Evolutionary conservation across 805 yeast species (phyloP).

Genomic region (Saccharomycopsis sp.): DNA sequence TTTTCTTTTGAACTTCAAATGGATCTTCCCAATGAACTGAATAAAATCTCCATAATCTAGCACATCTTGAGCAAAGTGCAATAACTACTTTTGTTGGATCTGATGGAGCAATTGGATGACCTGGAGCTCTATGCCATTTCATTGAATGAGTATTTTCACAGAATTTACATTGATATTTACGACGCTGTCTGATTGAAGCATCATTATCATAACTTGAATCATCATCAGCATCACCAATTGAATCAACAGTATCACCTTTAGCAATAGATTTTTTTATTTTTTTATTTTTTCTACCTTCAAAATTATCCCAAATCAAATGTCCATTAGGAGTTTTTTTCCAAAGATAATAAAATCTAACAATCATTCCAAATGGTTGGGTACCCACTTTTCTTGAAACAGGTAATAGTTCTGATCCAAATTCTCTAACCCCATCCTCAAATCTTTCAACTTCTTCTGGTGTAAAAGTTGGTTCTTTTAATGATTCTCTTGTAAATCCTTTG

Average conservation of each 20-base stretch:
- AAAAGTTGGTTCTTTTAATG: slow-evolving; percentile 71
- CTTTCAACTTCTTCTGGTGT: slow-evolving; percentile 46
- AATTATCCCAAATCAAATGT: slow-evolving; percentile 71
- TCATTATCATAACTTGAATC: slow-evolving; percentile 60
- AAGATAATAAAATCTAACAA: slow-evolving; percentile 77
- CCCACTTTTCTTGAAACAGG: slow-evolving; percentile 64
- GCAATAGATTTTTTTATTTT: slow-evolving; percentile 26
- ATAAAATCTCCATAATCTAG: slow-evolving; percentile 83
- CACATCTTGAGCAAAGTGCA: slow-evolving; percentile 81
- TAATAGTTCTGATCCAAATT: slow-evolving; percentile 68
- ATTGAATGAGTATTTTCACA: slow-evolving; percentile 48
- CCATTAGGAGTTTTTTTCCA: slow-evolving; percentile 88
- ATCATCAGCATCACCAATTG: slow-evolving; percentile 45
- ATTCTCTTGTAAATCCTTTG: slow-evolving; percentile 39
- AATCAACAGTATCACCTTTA: slow-evolving; percentile 18
- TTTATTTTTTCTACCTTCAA: slow-evolving; percentile 58
- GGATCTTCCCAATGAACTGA: slow-evolving; percentile 85
- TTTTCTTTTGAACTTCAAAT: slow-evolving; percentile 44
- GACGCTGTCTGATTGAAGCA: slow-evolving; percentile 32
- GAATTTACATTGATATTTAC: slow-evolving; percentile 54
- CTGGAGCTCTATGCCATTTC: slow-evolving; percentile 68
- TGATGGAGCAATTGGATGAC: slow-evolving; percentile 34
- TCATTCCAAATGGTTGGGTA: slow-evolving; percentile 63
- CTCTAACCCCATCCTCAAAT: slow-evolving; percentile 67
- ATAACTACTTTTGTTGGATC: slow-evolving; percentile 27